Conservation (phyloP, 805 yeast species). For the Naumovozyma castellii region DNA sequence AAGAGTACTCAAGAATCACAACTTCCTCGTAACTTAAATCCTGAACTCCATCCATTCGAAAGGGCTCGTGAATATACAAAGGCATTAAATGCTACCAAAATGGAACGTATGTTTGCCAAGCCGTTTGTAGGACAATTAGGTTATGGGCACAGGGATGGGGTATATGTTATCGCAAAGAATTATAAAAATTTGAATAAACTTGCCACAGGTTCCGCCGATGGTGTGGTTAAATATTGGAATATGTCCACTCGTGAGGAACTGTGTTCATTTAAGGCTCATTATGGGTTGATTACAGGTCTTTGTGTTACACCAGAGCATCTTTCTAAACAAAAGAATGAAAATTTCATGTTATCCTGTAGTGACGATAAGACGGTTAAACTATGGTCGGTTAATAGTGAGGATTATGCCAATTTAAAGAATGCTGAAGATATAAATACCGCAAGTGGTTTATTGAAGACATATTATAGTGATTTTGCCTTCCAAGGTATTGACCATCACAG, state of each 20-base stretch:
- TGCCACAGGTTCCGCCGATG: constrained; percentile 94
- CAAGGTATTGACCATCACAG: constrained; percentile 81
- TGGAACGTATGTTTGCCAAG: constrained; percentile 95
- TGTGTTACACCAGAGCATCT: constrained; percentile 49
- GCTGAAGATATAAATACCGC: constrained; percentile 29
- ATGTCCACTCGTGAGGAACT: constrained; percentile 67
- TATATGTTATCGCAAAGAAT: constrained; percentile 78
- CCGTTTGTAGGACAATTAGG: constrained; percentile 96
- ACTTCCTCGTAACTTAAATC: constrained; percentile 80
- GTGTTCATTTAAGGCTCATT: constrained; percentile 77
- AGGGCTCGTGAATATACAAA: constrained; percentile 93
- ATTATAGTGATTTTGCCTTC: constrained; percentile 74
- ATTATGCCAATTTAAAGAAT: constrained; percentile 31
- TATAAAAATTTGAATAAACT: constrained; percentile 57
- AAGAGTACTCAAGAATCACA: constrained; percentile 82
- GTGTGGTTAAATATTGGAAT: constrained; percentile 91
- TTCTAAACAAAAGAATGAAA: constrained; percentile 27
- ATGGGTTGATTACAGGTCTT: constrained; percentile 81
- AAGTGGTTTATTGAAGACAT: constrained; percentile 64
- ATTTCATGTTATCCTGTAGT: constrained; percentile 68
- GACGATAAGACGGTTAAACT: constrained; percentile 81
- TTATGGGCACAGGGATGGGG: constrained; percentile 90
- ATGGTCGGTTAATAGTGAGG: constrained; percentile 65
- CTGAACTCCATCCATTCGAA: constrained; percentile 93
- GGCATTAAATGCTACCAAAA: constrained; percentile 88